phyloP scores from a whole-genome alignment of 768 basidiomycete genomes.

The Pisolithus sp. region DNA sequence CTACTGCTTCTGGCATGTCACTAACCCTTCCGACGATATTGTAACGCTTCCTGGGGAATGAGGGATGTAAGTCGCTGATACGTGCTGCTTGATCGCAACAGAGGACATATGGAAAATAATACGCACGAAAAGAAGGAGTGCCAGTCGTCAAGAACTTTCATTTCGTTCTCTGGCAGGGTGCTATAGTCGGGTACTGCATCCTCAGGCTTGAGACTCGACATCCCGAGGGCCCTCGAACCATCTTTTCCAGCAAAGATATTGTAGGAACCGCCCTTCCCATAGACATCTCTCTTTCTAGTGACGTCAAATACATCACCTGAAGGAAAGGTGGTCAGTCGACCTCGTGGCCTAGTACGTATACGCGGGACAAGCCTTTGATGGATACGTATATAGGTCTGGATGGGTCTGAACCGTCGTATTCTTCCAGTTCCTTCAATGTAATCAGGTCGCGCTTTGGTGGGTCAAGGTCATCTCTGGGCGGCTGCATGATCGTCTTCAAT shows the following conservation, averaged over 20 bases:
- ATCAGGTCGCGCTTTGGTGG: conserved; percentile 77
- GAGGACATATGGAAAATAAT: background rate
- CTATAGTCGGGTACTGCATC: conserved; percentile 89
- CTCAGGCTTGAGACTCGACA: conserved; percentile 79
- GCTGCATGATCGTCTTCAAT: conserved; percentile 66
- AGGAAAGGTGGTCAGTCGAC: background rate
- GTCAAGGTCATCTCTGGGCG: conserved; percentile 50
- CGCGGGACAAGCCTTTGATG: conserved; percentile 66
- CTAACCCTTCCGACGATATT: conserved; percentile 75
- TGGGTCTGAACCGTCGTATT: conserved; percentile 63
- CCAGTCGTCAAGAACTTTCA: conserved; percentile 86
- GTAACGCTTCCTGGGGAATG: conserved; percentile 65
- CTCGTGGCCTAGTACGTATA: background rate
- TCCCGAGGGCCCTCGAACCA: conserved; percentile 81
- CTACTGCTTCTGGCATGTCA: conserved; percentile 41
- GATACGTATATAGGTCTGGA: conserved; percentile 80
- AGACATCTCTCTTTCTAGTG: conserved; percentile 75
- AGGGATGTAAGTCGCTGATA: background rate
- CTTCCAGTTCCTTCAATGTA: conserved; percentile 58
- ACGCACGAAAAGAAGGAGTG: conserved; percentile 80
- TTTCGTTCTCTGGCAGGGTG: conserved; percentile 59
- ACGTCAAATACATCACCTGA: conserved; percentile 90
- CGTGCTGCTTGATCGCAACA: no score
- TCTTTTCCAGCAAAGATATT: conserved; percentile 92
- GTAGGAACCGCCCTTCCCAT: conserved; percentile 77